Evolutionary conservation across 2,329 filamentous ascomycete genomes (phyloP), one percentile per base, ranked within the genome.

Genomic region (Colletotrichum sp.): DNA sequence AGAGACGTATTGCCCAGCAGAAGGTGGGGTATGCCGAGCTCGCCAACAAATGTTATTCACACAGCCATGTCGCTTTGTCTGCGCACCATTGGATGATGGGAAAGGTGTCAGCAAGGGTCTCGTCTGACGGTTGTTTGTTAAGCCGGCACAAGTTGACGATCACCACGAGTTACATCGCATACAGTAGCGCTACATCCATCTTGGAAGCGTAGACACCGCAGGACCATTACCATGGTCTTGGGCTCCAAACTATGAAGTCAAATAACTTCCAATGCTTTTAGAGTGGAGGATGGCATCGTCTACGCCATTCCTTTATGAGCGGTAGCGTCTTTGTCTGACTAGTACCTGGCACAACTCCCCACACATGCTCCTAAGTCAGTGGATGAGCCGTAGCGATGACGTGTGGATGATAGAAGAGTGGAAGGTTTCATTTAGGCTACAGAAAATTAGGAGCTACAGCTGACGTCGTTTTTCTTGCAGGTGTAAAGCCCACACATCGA

Each of bases 21-120:
- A 55, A 28, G 36, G 66, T 60, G 30, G 66, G 30, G 66, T 52
- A 16, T 59, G 52, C 66, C 28, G 49, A 36, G 66, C n/a, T 16
- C 28, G 52, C n/a, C 49, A 59, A 52, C 24, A 32, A n/a, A 34
- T 7, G 10, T 32, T 66, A 52, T 21, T 49, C 16, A 28, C 36
- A 44, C 16, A 39, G 26, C 36, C 18, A 21, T 52, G 15, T 52
- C n/a, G 7, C n/a, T 8, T 18, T n/a, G 6, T 24, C 18, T 18
- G 24, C 18, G 8, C 2, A 30, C 21, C 10, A 66, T 66, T 66
- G 64, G 36, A 52, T 32, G 26, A 59, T 16, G 6, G 16, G 24
- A 13, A 59, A 2, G 44, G 44, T 21, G 44, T 49, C 10, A 49
- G 0, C 10, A 49, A 13, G n/a, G n/a, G 44, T 21, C 10, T 2